Evolutionary conservation across 78 protist species (phyloP).

Genomic region (Protostelium mycophagum): DNA sequence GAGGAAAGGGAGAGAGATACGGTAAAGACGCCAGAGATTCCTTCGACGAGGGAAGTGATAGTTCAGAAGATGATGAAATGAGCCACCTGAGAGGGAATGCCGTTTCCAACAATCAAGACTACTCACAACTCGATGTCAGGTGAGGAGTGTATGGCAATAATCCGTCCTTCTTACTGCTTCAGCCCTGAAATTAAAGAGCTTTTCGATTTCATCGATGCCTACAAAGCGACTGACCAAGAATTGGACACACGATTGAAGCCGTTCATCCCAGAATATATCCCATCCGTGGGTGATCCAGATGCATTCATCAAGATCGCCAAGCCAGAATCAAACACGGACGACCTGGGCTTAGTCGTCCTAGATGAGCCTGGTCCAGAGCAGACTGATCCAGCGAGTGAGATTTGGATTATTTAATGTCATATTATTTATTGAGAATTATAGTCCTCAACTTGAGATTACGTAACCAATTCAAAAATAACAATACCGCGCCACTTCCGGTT

Average conservation of each 20-base stretch:
- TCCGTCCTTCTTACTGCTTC: slow-evolving; percentile 24
- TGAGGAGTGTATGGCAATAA: slow-evolving; percentile 16
- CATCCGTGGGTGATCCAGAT: slow-evolving; percentile 67
- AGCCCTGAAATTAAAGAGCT: slow-evolving; percentile 43
- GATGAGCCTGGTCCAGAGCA: slow-evolving; percentile 77
- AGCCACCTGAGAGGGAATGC: background rate
- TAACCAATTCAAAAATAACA: background rate
- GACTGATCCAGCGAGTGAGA: slow-evolving; percentile 42
- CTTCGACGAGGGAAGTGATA: background rate
- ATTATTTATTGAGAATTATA: no score
- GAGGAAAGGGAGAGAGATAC: background rate
- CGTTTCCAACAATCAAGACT: background rate
- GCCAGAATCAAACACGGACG: slow-evolving; percentile 33
- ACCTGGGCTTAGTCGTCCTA: slow-evolving; percentile 60
- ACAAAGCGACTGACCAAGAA: slow-evolving; percentile 46
- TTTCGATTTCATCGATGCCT: slow-evolving; percentile 57
- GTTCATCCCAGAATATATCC: slow-evolving; percentile 80
- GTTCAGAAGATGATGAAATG: background rate
- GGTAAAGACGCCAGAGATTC: background rate
- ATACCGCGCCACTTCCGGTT: background rate
- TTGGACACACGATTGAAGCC: slow-evolving; percentile 64
- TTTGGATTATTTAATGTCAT: no score
- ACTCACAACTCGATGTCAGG: background rate
- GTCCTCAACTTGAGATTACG: slow-evolving; percentile 38
- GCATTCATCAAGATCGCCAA: slow-evolving; percentile 64